Base-by-base conservation (phyloP, 805 yeast species). In the Metschnikowia amazonensis region DNA sequence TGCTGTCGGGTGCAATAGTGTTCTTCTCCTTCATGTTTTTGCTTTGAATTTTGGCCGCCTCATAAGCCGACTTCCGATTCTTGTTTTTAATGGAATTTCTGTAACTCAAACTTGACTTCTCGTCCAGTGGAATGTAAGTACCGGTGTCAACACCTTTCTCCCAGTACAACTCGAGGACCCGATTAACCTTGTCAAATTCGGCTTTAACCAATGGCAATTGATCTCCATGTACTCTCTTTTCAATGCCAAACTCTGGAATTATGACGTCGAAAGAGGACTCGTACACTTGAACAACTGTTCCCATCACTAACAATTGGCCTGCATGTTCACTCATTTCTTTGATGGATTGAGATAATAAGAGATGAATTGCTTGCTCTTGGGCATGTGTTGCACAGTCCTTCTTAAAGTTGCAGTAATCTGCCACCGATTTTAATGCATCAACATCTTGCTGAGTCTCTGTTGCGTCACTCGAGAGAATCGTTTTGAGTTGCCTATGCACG, bases 141-240 rank as follows among this genome's bases (percentile, higher is more conserved):
- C 97, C 97, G 18, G 96, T 79, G 63, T 92, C 97, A 44, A 86
- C 79, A n/a, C 90, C 92, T 43, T 80, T 81, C 64, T 89, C 95
- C 99, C 99, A 92, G 60, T 79, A 89, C 40, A 92, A 70, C 62
- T 92, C 97, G 58, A 92, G 73, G 8, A 81, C 67, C 36, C 88
- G 76, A 33, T 76, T 69, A 14, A 61, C 58, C 60, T 84, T 86
- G 63, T 87, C 90, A 63, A 86, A 94, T 64, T 94, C 98, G 4
- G 97, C 98, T 64, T 89, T 90, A 20, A 80, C 80, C 51, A 92
- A 72, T 9, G 98, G 98, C 45, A 94, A 72, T 66, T 94, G 98
- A 66, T 94, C 99, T 23, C 98, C 97, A 60, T 94, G 99, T 18
- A 90, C 97, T 59, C 97, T 77, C 66, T 90, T 90, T 62, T 90